Base-by-base conservation (phyloP, 768 basidiomycete species). In the Lactifluus piperatus region DNA sequence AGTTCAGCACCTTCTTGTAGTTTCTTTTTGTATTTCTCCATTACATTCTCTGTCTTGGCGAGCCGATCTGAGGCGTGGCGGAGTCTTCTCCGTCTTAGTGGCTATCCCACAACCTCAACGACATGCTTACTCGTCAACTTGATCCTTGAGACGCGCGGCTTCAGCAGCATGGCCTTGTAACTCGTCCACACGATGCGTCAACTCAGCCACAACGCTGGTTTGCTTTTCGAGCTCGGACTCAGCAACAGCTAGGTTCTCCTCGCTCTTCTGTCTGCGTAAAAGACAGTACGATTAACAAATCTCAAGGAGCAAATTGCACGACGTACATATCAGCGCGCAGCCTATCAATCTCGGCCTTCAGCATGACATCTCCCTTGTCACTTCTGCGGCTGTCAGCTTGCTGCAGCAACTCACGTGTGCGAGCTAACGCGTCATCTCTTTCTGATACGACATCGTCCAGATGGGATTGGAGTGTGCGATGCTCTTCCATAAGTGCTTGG, bases 1-100 rank as follows among this genome's bases (percentile, higher is more conserved):
- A 94, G 76, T 63, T 95, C 91, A 14, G 89, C 92, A 4, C 88
- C 84, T 70, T 97, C 97, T 67, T 97, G 95, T 1, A 98, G 79
- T 73, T 98, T 99, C 79, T 91, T 94, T 76, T 94, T 95, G 73
- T 97, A 94, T 71, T 98, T 99, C 73, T 97, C 94, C 81, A 97
- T 91, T 29, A 97, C 94, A 68, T 94, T 94, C 73, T 98, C 97
- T 1, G 86, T 88, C 77, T 97, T 98, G 66, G 90, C 86, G 43
- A 94, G 76, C 64, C 85, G 90, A 67, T 97, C 97, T 4, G 91
- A 88, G 5, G 92, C 88, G 73, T 97, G 94, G 5, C 87, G 86
- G 67, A 92, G 91, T 68, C 93, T 95, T 59, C 36, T 27, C 44
- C 49, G 43, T 37, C 34, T 45, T 39, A 57, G 24, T 36, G 54